Evolutionary conservation across 495 filamentous ascomycete species (phyloP), one percentile per base, ranked within the genome.

Genomic region (Pseudomonodictys pantanalensis): DNA sequence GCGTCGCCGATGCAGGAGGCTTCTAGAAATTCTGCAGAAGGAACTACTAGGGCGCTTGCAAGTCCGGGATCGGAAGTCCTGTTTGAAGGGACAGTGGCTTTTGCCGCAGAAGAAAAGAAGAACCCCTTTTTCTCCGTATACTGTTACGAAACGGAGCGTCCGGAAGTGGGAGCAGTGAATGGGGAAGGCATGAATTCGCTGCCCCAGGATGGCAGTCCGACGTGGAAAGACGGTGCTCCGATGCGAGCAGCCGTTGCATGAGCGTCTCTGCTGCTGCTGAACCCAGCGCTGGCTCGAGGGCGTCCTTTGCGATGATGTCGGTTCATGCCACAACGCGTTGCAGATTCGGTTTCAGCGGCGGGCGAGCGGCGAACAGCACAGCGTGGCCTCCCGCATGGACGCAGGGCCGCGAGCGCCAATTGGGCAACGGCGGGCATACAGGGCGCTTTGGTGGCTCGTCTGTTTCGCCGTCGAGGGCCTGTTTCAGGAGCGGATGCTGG

Each of bases 381-480:
- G 6, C n/a, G 30, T 39, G 48, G 22, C 48, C 5, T 18, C 5
- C 45, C 24, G 47, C 47, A 3, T 4, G n/a, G 49, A 17, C 2
- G 30, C 4, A 17, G 20, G 7, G 41, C 11, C 6, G 41, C 17
- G 12, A 6, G 41, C 15, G 53, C 28, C 25, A 25, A 20, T 49
- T 41, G 28, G 10, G 24, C 10, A 11, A 25, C 9, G 22, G 25
- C 2, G 32, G 22, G 17, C 10, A 29, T n/a, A 33, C 45, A 26
- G 48, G 32, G 8, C 7, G 8, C 7, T 8, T 35, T 35, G 9
- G 28, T 44, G 58, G 30, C 26, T 50, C 58, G 12, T 47, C 49
- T 55, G 58, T 61, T 61, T 61, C 58, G 58, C 49, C 25, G 47
- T 11, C 17, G 48, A 52, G 56, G 17, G 32, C n/a, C 24, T 24